Conservation (phyloP, 768 basidiomycete genomes). For the Naematelia aurantialba region DNA sequence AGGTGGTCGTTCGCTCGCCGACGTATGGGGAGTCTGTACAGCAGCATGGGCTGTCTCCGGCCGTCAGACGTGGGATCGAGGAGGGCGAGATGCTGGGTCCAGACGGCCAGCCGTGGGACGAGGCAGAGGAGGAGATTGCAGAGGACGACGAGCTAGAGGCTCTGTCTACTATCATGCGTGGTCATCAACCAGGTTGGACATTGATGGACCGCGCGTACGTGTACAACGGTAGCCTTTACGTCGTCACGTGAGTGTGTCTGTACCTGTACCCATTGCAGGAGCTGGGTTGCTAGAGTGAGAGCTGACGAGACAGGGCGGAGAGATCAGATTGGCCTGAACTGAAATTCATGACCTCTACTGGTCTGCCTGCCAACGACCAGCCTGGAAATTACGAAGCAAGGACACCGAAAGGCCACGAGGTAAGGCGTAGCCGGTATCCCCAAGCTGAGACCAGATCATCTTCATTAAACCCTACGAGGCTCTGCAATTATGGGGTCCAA, state of each 20-base stretch:
- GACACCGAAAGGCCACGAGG: constrained; percentile 63
- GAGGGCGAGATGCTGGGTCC: not conserved
- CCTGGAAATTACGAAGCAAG: constrained; percentile 65
- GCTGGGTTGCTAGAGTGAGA: not conserved
- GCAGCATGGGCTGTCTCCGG: not conserved
- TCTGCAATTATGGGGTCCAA: constrained; percentile 59
- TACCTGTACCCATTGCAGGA: not conserved
- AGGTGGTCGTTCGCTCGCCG: too few relatives aligned
- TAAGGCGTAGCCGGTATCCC: constrained; percentile 50
- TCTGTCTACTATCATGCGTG: constrained; percentile 26
- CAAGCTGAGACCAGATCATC: constrained; percentile 36
- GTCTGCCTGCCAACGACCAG: constrained; percentile 59
- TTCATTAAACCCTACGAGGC: constrained; percentile 64
- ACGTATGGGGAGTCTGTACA: too few relatives aligned
- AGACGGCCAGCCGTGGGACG: constrained; percentile 20
- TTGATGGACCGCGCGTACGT: constrained; percentile 44
- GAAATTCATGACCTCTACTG: constrained; percentile 65
- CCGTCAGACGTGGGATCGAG: not conserved
- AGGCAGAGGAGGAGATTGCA: constrained; percentile 25
- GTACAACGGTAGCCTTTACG: constrained; percentile 43
- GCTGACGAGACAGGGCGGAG: constrained; percentile 26
- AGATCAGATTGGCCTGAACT: constrained; percentile 37
- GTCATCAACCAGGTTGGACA: constrained; percentile 46
- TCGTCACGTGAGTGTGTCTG: constrained; percentile 42
- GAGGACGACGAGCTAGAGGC: constrained; percentile 30